Percentiles rank a stretch among this genome's conserved stretches.
phyloP scores from a whole-genome alignment of 2,329 filamentous ascomycete genomes.

The Nemania sp. region DNA sequence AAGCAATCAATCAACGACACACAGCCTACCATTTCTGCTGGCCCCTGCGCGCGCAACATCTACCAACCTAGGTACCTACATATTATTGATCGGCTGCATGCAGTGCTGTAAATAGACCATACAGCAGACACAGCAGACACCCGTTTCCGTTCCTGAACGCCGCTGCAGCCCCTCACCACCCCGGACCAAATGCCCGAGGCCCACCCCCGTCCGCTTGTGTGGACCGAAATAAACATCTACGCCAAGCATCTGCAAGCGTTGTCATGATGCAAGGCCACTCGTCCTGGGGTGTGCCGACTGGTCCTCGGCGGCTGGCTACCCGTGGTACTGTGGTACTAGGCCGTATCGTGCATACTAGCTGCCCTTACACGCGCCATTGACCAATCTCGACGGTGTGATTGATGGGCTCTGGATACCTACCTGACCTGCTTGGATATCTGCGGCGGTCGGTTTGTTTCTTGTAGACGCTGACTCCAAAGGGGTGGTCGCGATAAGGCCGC shows the following conservation, averaged over 20 bases:
- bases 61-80: no score
- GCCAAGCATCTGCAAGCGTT: conserved; percentile 38
- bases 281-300: conserved; percentile 21
- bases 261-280: conserved; percentile 31
- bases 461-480: conserved; percentile 31
- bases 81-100: conserved; percentile 30
- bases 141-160: not conserved
- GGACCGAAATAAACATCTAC: conserved; percentile 39
- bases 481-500: conserved; percentile 33
- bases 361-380: conserved; percentile 27
- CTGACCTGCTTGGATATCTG: conserved; percentile 38
- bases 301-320: conserved; percentile 15
- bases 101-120: conserved; percentile 15
- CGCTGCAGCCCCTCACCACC: conserved; percentile 34
- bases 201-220: conserved; percentile 14
- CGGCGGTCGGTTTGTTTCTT: conserved; percentile 38
- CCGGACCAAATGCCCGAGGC: not conserved
- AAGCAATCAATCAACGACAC: conserved; percentile 23
- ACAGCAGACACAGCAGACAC: no score
- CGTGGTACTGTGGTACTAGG: conserved; percentile 10
- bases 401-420: conserved; percentile 9
- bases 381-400: conserved; percentile 38
- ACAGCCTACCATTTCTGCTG: conserved; percentile 34
- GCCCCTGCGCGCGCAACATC: conserved; percentile 12
- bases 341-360: conserved; percentile 21